Percentiles rank a stretch among this genome's conserved stretches.
Evolutionary conservation across 495 filamentous ascomycete species (phyloP).

Genomic region (Aspergillus nidulans): DNA sequence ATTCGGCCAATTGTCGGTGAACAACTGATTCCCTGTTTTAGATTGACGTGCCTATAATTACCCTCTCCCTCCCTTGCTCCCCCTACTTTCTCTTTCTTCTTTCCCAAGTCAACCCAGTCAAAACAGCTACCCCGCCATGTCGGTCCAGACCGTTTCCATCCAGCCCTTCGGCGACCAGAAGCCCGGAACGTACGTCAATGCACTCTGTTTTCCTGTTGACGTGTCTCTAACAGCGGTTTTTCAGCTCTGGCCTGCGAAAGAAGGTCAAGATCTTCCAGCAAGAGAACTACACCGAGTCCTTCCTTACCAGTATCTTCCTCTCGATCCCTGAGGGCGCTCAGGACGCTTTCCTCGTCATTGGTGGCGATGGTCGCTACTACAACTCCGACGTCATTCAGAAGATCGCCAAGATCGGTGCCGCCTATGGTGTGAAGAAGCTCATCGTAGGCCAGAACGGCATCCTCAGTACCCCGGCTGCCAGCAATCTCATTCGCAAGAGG

Average conservation of each 20-base stretch:
- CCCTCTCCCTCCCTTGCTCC: slow-evolving; percentile 5
- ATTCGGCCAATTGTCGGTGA: slow-evolving; percentile 15
- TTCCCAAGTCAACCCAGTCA: slow-evolving; percentile 5
- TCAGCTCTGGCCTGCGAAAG: slow-evolving; percentile 93
- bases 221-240: slow-evolving; percentile 2
- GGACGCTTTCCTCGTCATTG: slow-evolving; percentile 88
- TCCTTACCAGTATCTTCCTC: slow-evolving; percentile 86
- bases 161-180: slow-evolving; percentile 91
- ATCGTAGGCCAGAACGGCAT: slow-evolving; percentile 94
- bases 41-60: not conserved
- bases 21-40: slow-evolving; percentile 1
- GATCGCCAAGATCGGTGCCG: slow-evolving; percentile 94
- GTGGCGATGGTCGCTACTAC: slow-evolving; percentile 95
- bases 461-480: slow-evolving; percentile 91
- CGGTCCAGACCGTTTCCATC: slow-evolving; percentile 68
- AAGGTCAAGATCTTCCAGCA: slow-evolving; percentile 98
- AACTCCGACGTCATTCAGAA: slow-evolving; percentile 94
- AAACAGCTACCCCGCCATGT: slow-evolving; percentile 47
- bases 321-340: slow-evolving; percentile 93
- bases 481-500: slow-evolving; percentile 87
- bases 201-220: not conserved
- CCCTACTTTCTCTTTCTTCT: not conserved
- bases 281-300: slow-evolving; percentile 91
- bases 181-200: slow-evolving; percentile 86
- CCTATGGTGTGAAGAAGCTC: slow-evolving; percentile 98